Conservation (phyloP, 192 early-diverging fungal genomes). For the Coemansia javaensis region DNA sequence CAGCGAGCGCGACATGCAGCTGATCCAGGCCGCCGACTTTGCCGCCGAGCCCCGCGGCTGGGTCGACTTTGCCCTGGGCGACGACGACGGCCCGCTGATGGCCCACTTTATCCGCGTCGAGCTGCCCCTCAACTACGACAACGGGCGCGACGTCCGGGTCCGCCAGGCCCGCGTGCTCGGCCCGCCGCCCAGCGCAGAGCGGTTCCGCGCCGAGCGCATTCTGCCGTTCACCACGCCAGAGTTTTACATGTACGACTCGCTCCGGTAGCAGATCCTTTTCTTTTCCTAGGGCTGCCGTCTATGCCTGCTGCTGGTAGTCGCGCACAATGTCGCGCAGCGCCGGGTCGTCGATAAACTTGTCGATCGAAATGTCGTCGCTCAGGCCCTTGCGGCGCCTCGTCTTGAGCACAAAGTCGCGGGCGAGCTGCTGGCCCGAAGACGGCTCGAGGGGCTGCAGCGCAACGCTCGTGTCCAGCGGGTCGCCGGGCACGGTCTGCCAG, state of each 20-base stretch:
- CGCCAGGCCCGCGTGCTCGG: constrained; percentile 22
- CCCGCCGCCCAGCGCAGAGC: constrained; percentile 18
- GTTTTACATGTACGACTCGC: constrained; percentile 38
- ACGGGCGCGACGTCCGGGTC: constrained; percentile 39
- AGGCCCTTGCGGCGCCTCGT: constrained; percentile 91
- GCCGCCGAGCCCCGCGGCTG: constrained; percentile 25
- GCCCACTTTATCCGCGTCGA: constrained; percentile 37
- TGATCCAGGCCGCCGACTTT: constrained; percentile 12
- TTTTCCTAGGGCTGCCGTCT: no score
- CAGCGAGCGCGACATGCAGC: constrained; percentile 22
- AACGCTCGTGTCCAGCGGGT: constrained; percentile 87
- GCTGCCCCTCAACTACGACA: constrained; percentile 40
- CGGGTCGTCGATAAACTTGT: constrained; percentile 75
- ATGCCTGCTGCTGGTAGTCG: neutral
- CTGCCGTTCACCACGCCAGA: constrained; percentile 29
- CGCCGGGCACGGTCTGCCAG: constrained; percentile 96
- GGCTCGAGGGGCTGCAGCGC: constrained; percentile 85
- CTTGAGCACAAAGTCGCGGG: constrained; percentile 98
- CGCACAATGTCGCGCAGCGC: constrained; percentile 26
- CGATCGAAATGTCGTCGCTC: constrained; percentile 74
- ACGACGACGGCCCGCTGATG: constrained; percentile 14
- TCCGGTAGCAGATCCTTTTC: no score
- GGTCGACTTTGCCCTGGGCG: constrained; percentile 15
- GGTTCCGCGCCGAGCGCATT: constrained; percentile 25
- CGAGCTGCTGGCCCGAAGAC: constrained; percentile 63